These are phyloP conservation scores for Tagetes erecta DNA, from an alignment of 129 eudicot species.

Conservation along the genomic window DNA sequence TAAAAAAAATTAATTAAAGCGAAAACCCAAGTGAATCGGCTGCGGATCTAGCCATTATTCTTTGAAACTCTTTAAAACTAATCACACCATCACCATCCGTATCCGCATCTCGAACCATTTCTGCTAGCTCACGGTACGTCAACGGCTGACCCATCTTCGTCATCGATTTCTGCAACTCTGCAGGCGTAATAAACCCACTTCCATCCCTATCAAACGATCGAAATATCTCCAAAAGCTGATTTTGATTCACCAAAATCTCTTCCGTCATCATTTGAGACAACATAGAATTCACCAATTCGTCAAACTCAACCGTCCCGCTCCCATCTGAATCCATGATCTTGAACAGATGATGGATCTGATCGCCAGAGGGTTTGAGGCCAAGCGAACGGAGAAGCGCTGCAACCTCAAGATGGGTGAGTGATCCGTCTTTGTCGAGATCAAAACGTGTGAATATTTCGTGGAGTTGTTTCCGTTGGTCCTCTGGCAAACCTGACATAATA, in stretches of 20 bases:
- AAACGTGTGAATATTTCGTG: slow-evolving; percentile 48
- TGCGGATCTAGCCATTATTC: slow-evolving; percentile 61
- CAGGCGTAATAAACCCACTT: slow-evolving; percentile 62
- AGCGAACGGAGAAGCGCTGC: slow-evolving; percentile 68
- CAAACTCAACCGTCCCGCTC: slow-evolving; percentile 57
- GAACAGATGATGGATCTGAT: slow-evolving; percentile 47
- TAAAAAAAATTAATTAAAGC: slow-evolving; percentile 19
- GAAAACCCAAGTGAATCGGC: slow-evolving; percentile 56
- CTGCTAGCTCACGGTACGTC: slow-evolving; percentile 51
- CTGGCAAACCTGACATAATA: slow-evolving; percentile 37
- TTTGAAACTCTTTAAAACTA: slow-evolving; percentile 55
- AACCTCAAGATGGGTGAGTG: slow-evolving; percentile 57
- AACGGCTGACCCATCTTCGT: slow-evolving; percentile 71
- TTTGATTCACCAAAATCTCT: slow-evolving; percentile 40
- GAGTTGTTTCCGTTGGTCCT: slow-evolving; percentile 55
- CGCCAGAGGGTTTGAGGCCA: slow-evolving; percentile 56
- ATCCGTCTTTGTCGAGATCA: slow-evolving; percentile 63
- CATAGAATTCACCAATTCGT: slow-evolving; percentile 50
- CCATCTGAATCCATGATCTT: slow-evolving; percentile 55
- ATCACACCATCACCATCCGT: slow-evolving; percentile 67
- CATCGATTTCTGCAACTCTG: slow-evolving; percentile 66
- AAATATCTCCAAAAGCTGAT: slow-evolving; percentile 44
- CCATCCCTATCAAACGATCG: slow-evolving; percentile 59
- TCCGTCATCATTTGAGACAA: slow-evolving; percentile 45
- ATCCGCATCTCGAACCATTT: slow-evolving; percentile 60